These are phyloP conservation scores for Chlorella variabilis DNA, from an alignment of 163 green algal genomes.

Conservation along the genomic window DNA sequence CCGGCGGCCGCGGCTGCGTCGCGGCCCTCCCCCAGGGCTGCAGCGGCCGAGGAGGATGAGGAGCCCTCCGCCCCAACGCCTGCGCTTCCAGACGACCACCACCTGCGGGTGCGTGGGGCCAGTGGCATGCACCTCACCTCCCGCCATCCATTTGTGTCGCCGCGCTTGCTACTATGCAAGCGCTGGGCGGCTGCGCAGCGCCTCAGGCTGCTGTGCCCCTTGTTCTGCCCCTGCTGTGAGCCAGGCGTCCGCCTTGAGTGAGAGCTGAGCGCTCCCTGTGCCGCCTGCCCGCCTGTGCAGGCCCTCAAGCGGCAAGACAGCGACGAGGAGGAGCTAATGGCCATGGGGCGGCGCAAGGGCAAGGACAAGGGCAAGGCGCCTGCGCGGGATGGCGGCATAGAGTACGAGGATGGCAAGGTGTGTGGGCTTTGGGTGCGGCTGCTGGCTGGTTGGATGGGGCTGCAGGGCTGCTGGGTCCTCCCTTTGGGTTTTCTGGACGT, in stretches of 20 bases:
- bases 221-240: too few relatives aligned
- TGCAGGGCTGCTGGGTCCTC: neutral
- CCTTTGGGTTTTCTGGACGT: too few relatives aligned
- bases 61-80: conserved; percentile 2
- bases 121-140: neutral
- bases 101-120: conserved; percentile 4
- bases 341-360: neutral
- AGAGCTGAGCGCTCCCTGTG: too few relatives aligned
- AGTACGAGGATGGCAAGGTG: conserved; percentile 27
- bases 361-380: conserved; percentile 18
- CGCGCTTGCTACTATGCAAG: neutral
- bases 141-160: too few relatives aligned
- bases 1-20: neutral
- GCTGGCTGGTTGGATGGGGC: neutral
- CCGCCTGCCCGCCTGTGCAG: neutral
- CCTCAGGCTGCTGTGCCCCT: neutral
- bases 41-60: neutral
- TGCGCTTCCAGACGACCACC: conserved; percentile 12
- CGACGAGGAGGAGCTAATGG: neutral
- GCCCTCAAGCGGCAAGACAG: neutral
- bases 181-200: neutral
- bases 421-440: neutral
- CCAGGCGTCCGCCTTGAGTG: too few relatives aligned
- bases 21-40: neutral
- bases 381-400: conserved; percentile 8